Percentiles rank a stretch among this genome's conserved stretches.
phyloP scores from a whole-genome alignment of 2,329 filamentous ascomycete species.

The Herpotrichia juniperi region DNA sequence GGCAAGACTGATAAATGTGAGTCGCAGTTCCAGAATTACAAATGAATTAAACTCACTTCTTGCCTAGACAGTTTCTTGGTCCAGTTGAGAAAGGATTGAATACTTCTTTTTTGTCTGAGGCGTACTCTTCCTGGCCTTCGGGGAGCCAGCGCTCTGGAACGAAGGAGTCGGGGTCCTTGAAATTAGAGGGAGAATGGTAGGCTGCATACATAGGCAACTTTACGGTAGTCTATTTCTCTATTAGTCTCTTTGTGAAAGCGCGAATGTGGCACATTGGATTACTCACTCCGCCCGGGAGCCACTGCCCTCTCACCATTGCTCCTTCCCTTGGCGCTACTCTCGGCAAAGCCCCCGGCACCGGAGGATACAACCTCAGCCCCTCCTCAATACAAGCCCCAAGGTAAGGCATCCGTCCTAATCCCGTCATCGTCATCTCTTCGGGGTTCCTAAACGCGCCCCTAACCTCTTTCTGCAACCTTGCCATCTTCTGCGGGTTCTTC shows the following conservation, averaged over 20 bases:
- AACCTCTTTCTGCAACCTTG: constrained; percentile 25
- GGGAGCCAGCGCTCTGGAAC: constrained; percentile 43
- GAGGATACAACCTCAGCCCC: constrained; percentile 52
- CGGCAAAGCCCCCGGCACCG: constrained; percentile 44
- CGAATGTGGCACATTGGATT: background rate
- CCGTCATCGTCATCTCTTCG: constrained; percentile 25
- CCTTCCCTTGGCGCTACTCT: constrained; percentile 33
- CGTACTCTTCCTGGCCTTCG: constrained; percentile 28
- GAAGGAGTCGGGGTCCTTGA: constrained; percentile 29
- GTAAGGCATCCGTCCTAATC: constrained; percentile 36
- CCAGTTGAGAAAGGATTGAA: constrained; percentile 33
- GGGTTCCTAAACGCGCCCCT: constrained; percentile 18
- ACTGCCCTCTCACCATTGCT: constrained; percentile 32
- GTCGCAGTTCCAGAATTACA: background rate
- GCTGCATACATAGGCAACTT: constrained; percentile 22
- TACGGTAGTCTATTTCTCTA: constrained; percentile 14
- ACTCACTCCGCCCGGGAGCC: constrained; percentile 37
- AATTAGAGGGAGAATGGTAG: constrained; percentile 29
- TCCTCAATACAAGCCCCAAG: constrained; percentile 53
- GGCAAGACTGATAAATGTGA: constrained; percentile 21
- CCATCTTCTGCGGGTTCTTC: constrained; percentile 20
- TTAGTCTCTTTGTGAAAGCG: background rate
- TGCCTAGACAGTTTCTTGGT: constrained; percentile 39
- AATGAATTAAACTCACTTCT: constrained; percentile 43
- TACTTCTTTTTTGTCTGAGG: constrained; percentile 24